Base-by-base conservation (phyloP, 169 alveolate genomes). In the Perkinsus olseni region DNA sequence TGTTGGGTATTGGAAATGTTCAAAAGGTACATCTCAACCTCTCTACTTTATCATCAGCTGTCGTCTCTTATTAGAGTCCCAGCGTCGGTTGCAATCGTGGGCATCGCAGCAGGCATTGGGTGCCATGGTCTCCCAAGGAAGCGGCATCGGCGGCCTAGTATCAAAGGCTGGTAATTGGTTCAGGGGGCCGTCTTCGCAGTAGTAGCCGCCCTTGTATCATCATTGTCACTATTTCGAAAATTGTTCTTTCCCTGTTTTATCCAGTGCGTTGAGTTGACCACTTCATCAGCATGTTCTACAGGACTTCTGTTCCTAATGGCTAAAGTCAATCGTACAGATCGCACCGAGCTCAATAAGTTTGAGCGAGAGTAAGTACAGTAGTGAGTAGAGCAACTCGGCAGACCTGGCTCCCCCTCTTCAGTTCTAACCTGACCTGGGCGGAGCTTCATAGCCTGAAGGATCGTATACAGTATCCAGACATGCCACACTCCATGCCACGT, bases 1-100 rank as follows among this genome's bases (percentile, higher is more conserved):
- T 37, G 93, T 95, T 8, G 97, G 97, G 38, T 95, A 95, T 91
- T 94, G 93, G 91, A 95, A 95, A 39, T 95, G 97, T 31, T 62
- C 82, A 0, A 62, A 62, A 62, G 82, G 82, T 62, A 11, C 3
- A 6, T 11, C 3, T 3, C 50, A 62, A 24, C 31, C 82, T 24
- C 82, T 62, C 82, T 1, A 24, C 17, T 28, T 62, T 62, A 21
- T 62, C 6, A 45, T 45, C 6, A 6, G 17, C 17, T 17, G 82
- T 21, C 17, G 34, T 3, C 82, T 28, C 0, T 24, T 62, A 13
- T 62, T 24, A 62, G 82, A 62, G 34, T 62, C 82, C 10, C 82
- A 62, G 31, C 82, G 82, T 28, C 28, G 82, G 31, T 24, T 62
- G 34, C 82, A 62, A 24, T 62, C 82, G 34, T 62, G 82, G 82